These are phyloP conservation scores for Lyophyllum shimeji DNA, from an alignment of 768 basidiomycete species.

Conservation along the genomic window DNA sequence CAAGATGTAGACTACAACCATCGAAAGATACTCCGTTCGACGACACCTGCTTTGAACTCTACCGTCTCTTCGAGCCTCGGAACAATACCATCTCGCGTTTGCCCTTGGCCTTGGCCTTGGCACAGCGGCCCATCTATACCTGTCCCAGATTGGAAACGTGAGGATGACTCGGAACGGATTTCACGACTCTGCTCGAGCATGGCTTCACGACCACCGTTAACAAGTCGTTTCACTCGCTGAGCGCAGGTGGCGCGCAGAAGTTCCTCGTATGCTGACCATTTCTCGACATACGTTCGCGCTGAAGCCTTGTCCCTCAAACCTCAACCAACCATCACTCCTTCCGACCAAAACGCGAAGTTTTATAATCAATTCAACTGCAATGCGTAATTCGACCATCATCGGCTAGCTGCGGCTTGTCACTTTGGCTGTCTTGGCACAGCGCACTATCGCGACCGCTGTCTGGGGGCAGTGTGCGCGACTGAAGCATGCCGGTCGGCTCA, in stretches of 20 bases:
- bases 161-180: too few relatives aligned
- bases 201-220: too few relatives aligned
- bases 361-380: not conserved
- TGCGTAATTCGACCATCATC: not conserved
- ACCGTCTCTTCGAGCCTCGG: too few relatives aligned
- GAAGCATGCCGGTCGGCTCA: not conserved
- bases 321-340: not conserved
- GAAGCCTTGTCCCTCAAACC: not conserved
- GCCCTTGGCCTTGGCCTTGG: too few relatives aligned
- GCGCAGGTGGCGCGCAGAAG: too few relatives aligned
- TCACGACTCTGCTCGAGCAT: too few relatives aligned
- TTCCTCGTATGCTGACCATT: too few relatives aligned
- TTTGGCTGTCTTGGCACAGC: conserved; percentile 21
- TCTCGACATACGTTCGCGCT: not conserved
- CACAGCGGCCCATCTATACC: too few relatives aligned
- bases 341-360: not conserved
- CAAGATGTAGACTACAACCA: not conserved
- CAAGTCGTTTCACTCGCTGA: too few relatives aligned
- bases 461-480: conserved; percentile 35
- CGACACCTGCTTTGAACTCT: not conserved
- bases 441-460: conserved; percentile 26
- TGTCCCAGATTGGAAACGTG: too few relatives aligned
- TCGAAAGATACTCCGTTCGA: not conserved
- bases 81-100: not conserved
- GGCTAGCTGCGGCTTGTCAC: conserved; percentile 21